Evolutionary conservation across 768 basidiomycete genomes (phyloP).

Genomic region (Steccherinum ochraceum): DNA sequence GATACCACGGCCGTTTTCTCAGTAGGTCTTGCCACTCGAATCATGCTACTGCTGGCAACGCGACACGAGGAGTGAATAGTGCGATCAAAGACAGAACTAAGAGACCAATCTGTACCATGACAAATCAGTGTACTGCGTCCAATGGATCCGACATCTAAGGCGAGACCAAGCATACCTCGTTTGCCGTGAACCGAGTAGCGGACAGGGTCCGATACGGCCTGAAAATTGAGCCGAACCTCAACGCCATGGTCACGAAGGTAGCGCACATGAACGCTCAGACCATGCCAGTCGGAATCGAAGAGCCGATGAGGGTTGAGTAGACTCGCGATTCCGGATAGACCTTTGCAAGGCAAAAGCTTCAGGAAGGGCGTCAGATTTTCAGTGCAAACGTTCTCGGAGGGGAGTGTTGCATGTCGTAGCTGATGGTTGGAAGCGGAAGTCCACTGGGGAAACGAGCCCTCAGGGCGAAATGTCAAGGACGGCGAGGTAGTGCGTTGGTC

Average conservation of each 20-base stretch:
- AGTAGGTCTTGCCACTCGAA: conserved; percentile 43
- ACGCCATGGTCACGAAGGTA: conserved; percentile 48
- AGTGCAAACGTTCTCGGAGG: conserved; percentile 90
- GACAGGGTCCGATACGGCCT: conserved; percentile 76
- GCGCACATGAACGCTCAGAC: conserved; percentile 72
- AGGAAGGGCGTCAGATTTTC: conserved; percentile 96
- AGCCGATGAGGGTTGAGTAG: conserved; percentile 81
- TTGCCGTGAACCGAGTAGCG: conserved; percentile 41
- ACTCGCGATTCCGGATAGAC: conserved; percentile 73
- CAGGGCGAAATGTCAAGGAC: conserved; percentile 48
- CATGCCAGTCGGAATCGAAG: conserved; percentile 92
- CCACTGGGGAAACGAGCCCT: conserved; percentile 49
- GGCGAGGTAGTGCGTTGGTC: conserved; percentile 72
- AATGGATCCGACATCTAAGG: background rate
- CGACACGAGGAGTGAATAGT: conserved; percentile 61
- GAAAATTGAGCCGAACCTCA: conserved; percentile 61
- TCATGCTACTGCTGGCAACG: conserved; percentile 53
- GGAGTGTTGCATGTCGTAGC: conserved; percentile 70
- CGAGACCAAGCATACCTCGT: conserved; percentile 39
- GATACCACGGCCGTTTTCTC: conserved; percentile 36
- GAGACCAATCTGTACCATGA: conserved; percentile 63
- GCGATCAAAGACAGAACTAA: conserved; percentile 62
- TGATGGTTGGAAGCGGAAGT: conserved; percentile 37
- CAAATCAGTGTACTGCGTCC: background rate
- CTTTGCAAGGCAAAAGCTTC: conserved; percentile 91